Evolutionary conservation across 2,329 filamentous ascomycete species (phyloP), one percentile per base, ranked within the genome.

Genomic region (Hypoxylon sp.): DNA sequence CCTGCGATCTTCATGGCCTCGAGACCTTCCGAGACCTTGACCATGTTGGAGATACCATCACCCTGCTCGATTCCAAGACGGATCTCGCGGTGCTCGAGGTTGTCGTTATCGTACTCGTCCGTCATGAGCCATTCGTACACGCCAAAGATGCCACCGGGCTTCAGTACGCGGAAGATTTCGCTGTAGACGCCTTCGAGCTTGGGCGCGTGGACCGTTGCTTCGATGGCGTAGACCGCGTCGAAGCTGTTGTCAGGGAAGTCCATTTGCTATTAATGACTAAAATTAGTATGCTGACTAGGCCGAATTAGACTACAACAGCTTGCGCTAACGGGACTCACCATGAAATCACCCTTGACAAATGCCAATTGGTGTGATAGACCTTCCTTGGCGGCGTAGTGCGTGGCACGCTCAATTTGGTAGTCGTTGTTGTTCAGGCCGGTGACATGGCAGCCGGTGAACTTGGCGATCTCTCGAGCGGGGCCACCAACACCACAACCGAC

Each of bases 121-220:
- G 94, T 98, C 96, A 99, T 98, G 76, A 98, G 85, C 96, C 96
- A 98, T 81, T 99, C 96, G 82, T 98, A 99, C 55, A 98, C 95
- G 77, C 95, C 96, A 74, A 98, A 99, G 54, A 93, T 85, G 79
- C 96, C 95, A 65, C 96, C 96, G 19, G 96, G 96, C 87, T 98
- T 99, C 69, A 99, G 86, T 21, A 97, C 94, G 50, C 93, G 92
- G 87, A 91, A 94, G 76, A 98, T 98, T 80, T 98, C 91, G 78
- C 88, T 90, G 84, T 99, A 99, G 71, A 97, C 94, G 63, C 93
- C 94, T 75, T 94, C 91, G 6, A 98, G 88, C 46, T 89, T 91
- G 43, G 95, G 96, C 0, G 96, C 96, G 79, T 99, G 96, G 53
- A 96, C 92, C 2, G 96, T 99, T 2, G 96, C 96, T 82, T 99